Percentiles rank a stretch among this genome's conserved stretches.
Evolutionary conservation across 2,329 filamentous ascomycete genomes (phyloP).

Genomic region (Epichloe brachyelytri): DNA sequence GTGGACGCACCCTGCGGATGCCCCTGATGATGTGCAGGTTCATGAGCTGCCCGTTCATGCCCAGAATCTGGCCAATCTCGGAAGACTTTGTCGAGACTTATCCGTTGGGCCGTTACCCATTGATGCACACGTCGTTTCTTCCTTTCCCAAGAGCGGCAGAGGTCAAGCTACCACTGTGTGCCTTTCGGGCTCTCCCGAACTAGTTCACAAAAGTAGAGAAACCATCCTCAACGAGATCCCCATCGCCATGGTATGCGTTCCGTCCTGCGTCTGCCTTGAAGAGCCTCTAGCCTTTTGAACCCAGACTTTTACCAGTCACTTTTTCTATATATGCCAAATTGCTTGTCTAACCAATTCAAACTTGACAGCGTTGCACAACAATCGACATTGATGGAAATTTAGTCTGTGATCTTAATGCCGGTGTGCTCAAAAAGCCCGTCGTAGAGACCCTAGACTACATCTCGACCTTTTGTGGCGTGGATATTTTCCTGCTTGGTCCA

Average conservation of each 20-base stretch:
- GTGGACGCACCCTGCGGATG: constrained; percentile 87
- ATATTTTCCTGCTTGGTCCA: constrained; percentile 89
- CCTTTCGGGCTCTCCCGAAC: constrained; percentile 74
- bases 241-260: constrained; percentile 66
- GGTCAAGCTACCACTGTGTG: constrained; percentile 76
- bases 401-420: constrained; percentile 59
- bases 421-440: constrained; percentile 61
- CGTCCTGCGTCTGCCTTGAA: not conserved
- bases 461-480: constrained; percentile 79
- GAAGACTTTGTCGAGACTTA: constrained; percentile 69
- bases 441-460: constrained; percentile 78
- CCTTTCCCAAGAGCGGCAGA: constrained; percentile 60
- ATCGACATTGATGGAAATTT: constrained; percentile 89
- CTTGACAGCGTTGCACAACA: constrained; percentile 60
- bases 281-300: not conserved
- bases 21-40: constrained; percentile 69
- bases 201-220: constrained; percentile 80
- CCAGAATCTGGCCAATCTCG: constrained; percentile 70
- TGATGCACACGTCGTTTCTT: constrained; percentile 73
- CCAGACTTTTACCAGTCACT: not conserved
- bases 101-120: constrained; percentile 58
- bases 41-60: constrained; percentile 87
- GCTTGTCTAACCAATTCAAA: not conserved
- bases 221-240: constrained; percentile 85
- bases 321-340: not conserved